Conservation (phyloP, 371 early-diverging fungal genomes). For the Paraphysoderma sedebokerense region DNA sequence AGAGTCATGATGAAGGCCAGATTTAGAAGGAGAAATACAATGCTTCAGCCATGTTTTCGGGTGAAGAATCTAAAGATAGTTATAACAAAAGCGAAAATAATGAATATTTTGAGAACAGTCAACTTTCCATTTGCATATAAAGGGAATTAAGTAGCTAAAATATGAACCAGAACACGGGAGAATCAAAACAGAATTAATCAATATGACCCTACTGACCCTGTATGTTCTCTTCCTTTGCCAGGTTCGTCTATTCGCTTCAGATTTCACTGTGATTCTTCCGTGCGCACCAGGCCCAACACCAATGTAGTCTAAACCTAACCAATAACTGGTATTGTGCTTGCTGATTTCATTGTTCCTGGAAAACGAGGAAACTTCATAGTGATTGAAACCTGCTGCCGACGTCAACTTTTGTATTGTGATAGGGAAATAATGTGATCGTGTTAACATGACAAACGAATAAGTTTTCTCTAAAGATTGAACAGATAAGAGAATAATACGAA, state of each 20-base stretch:
- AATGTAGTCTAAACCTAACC: conserved; percentile 64
- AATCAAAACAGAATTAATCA: no score
- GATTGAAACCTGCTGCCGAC: conserved; percentile 30
- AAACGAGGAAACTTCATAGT: conserved; percentile 79
- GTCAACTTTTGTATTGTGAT: conserved; percentile 11
- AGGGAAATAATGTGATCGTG: no score
- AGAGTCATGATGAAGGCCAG: no score
- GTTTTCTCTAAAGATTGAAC: no score
- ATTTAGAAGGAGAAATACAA: no score
- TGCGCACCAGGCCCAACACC: conserved; percentile 82
- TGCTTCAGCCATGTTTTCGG: no score
- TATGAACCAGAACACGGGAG: conserved; percentile 28
- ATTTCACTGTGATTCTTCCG: conserved; percentile 40
- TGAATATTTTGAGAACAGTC: conserved; percentile 3
- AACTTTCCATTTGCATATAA: conserved; percentile 15
- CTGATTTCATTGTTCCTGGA: conserved; percentile 20
- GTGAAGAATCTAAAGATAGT: no score
- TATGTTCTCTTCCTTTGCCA: conserved; percentile 12
- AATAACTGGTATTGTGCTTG: conserved; percentile 61
- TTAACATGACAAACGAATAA: no score
- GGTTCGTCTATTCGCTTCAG: conserved; percentile 10
- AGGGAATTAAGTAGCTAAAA: neutral
- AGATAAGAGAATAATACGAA: conserved; percentile 1
- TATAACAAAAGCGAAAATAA: conserved; percentile 8
- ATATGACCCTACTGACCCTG: no score